Evolutionary conservation across 257 asterid species (phyloP), one percentile per base, ranked within the genome.

Genomic region (Scutellaria minor): DNA sequence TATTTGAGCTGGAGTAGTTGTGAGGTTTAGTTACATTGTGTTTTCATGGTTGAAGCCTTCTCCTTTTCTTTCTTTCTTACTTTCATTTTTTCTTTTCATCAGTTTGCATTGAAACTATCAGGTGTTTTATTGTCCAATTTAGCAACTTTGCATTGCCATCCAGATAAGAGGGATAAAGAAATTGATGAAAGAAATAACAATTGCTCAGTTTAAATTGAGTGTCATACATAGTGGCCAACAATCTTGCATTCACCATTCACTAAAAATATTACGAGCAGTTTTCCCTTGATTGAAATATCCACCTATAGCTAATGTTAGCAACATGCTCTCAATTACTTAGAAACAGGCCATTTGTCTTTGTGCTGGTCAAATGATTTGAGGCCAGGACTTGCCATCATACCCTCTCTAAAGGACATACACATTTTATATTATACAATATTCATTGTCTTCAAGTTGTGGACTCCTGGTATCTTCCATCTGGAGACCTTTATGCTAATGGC

Each of bases 1-100:
- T 46, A 45, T 40, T 52, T 51, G 65, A 40, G 70, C 15, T 48
- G 12, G 37, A 60, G 46, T 68, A 60, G 27, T 47, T 58, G 10
- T 59, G 62, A 47, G 69, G 18, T 60, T 31, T 71, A 4, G 27
- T 71, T 15, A 10, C 41, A 51, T 54, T 67, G 22, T 59, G 50
- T 13, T 18, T 27, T 10, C 27, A n/a, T 35, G 11, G 57, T 13
- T 13, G 47, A 56, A 27, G 58, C 14, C 66, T 73, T 67, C 6
- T 44, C 66, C 11, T 47, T 1, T 47, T 48, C 20, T 22, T 50
- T 24, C 4, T 20, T 13, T 24, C 4, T 20, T 13, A 8, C 24
- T 39, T 13, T 31, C 37, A 3, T 45, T 45, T 12, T 9, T 45
- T 45, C 5, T 9, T 45, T 9, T 12, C 13, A 45, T 13, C 52